Percentiles rank a stretch among this genome's conserved stretches.
Evolutionary conservation across 2,329 filamentous ascomycete genomes (phyloP).

Genomic region (Fusarium neocosmosporiellum): DNA sequence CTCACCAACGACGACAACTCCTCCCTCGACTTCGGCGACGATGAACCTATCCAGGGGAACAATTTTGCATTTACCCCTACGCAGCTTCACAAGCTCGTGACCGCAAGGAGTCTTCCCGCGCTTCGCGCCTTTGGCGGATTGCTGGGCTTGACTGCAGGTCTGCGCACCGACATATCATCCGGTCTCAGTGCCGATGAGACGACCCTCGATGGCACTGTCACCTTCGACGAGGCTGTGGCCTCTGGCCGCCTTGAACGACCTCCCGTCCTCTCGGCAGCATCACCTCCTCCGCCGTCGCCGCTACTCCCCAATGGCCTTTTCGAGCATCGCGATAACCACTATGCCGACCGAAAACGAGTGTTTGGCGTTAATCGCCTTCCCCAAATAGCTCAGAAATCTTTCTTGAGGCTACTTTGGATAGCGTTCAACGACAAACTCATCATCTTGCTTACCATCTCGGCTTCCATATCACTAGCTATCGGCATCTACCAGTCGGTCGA

Average conservation of each 20-base stretch:
- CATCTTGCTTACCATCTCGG: conserved; percentile 76
- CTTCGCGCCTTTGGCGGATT: conserved; percentile 65
- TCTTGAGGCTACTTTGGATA: conserved; percentile 77
- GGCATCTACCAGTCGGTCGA: conserved; percentile 79
- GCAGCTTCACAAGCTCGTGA: conserved; percentile 64
- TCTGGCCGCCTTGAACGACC: conserved; percentile 50
- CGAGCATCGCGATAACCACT: conserved; percentile 42
- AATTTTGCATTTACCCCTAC: conserved; percentile 65
- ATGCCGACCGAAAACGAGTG: conserved; percentile 73
- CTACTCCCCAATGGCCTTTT: conserved; percentile 45
- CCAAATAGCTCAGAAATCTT: conserved; percentile 75
- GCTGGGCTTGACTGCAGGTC: conserved; percentile 61
- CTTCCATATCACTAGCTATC: conserved; percentile 78
- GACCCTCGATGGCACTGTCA: conserved; percentile 55
- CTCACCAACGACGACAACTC: conserved; percentile 7
- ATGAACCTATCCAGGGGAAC: conserved; percentile 49
- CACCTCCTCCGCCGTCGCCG: conserved; percentile 34
- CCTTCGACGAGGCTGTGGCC: conserved; percentile 61
- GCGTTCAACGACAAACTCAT: conserved; percentile 86
- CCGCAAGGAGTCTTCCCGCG: conserved; percentile 60
- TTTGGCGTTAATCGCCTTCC: conserved; percentile 70
- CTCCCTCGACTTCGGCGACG: conserved; percentile 43
- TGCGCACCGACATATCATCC: conserved; percentile 59
- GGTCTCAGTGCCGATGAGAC: conserved; percentile 65
- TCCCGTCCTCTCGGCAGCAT: conserved; percentile 37